These are phyloP conservation scores for Trichoderma koningii DNA, from an alignment of 2,329 filamentous ascomycete genomes.

Conservation along the genomic window DNA sequence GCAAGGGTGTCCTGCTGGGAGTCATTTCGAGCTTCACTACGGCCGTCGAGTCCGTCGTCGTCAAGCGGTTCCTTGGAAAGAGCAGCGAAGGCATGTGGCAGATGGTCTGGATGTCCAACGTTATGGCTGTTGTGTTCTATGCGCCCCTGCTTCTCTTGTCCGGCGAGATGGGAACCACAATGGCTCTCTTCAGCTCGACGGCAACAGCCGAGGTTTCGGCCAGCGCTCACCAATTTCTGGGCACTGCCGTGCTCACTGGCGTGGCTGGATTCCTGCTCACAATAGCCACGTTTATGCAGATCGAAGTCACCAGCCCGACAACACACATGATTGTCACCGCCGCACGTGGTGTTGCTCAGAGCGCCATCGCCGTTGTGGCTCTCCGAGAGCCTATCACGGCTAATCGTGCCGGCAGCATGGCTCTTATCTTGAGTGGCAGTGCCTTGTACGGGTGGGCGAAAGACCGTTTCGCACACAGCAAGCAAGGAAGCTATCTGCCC, in stretches of 20 bases:
- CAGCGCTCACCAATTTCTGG: conserved; percentile 13
- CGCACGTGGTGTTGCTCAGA: conserved; percentile 18
- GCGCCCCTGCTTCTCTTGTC: conserved; percentile 1
- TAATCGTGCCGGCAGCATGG: conserved; percentile 19
- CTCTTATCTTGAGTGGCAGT: conserved; percentile 17
- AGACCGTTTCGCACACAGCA: conserved; percentile 17
- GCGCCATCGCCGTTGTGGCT: conserved; percentile 9
- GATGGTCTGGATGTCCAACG: conserved; percentile 25
- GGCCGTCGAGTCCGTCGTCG: conserved; percentile 18
- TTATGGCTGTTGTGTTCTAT: conserved; percentile 19
- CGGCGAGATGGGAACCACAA: conserved; percentile 11
- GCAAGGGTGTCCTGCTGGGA: conserved; percentile 19
- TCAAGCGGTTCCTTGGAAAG: conserved; percentile 17
- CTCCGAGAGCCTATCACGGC: conserved; percentile 16
- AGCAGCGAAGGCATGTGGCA: conserved; percentile 24
- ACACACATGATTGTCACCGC: conserved; percentile 25
- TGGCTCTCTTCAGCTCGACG: conserved; percentile 5
- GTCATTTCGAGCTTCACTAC: conserved; percentile 20
- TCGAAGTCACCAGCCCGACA: conserved; percentile 22
- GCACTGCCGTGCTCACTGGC: conserved; percentile 10
- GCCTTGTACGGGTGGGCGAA: conserved; percentile 21
- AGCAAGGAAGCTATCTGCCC: conserved; percentile 14
- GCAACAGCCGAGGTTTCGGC: conserved; percentile 6
- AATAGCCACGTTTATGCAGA: conserved; percentile 21
- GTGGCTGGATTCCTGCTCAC: conserved; percentile 21